phyloP scores from a whole-genome alignment of 73 alveolate species.

The Paramecium primaurelia region DNA sequence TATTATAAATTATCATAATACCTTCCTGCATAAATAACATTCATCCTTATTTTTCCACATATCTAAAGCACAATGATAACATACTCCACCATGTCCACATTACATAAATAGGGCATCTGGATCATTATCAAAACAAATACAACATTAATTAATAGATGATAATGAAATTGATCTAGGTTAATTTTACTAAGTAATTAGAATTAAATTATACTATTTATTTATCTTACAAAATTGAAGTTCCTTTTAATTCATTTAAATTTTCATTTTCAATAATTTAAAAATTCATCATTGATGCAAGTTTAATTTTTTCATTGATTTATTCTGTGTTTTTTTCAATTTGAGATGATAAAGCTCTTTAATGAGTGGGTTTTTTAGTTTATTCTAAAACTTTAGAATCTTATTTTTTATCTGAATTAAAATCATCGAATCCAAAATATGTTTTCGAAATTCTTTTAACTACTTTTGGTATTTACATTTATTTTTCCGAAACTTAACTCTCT shows the following conservation, averaged over 20 bases:
- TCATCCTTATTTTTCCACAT: slow-evolving; percentile 44
- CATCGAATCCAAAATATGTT: background rate
- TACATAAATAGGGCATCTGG: slow-evolving; percentile 55
- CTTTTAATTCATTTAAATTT: background rate
- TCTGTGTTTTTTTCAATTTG: background rate
- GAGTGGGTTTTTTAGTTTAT: background rate
- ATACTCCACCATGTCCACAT: slow-evolving; percentile 63
- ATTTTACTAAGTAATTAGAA: background rate
- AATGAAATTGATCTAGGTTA: background rate
- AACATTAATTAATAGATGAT: background rate
- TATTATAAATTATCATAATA: background rate
- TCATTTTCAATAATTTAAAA: background rate
- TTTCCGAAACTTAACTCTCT: background rate
- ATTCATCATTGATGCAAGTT: background rate
- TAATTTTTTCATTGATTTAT: background rate
- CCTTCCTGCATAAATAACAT: slow-evolving; percentile 51
- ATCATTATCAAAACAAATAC: slow-evolving; percentile 44
- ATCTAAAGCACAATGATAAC: slow-evolving; percentile 57
- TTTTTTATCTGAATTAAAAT: background rate
- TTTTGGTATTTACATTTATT: background rate
- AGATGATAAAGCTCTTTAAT: background rate
- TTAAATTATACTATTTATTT: background rate
- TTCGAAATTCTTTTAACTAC: background rate
- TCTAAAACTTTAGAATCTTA: background rate
- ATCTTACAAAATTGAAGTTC: background rate